These are phyloP conservation scores for Yarrowia sp. DNA, from an alignment of 805 yeast species.

Conservation along the genomic window DNA sequence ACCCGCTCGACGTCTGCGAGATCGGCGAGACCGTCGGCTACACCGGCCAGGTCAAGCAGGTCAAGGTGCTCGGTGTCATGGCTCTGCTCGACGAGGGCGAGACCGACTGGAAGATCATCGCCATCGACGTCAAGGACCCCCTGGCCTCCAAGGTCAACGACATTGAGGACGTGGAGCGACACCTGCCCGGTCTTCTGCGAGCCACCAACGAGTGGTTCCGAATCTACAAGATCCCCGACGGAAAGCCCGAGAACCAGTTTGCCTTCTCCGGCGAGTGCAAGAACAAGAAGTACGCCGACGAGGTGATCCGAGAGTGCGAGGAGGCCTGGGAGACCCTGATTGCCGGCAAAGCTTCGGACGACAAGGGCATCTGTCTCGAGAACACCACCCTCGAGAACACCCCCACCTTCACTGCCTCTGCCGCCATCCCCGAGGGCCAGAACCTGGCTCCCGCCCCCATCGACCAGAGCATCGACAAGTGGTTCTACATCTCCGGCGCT, in stretches of 20 bases:
- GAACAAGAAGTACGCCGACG: slow-evolving; percentile 84
- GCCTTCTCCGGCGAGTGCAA: slow-evolving; percentile 96
- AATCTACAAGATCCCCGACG: slow-evolving; percentile 97
- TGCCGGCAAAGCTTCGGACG: slow-evolving; percentile 63
- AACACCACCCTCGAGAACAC: slow-evolving; percentile 73
- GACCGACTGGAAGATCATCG: slow-evolving; percentile 93
- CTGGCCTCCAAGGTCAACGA: slow-evolving; percentile 86
- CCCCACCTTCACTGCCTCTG: slow-evolving; percentile 59
- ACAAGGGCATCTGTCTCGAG: slow-evolving; percentile 73
- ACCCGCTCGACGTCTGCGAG: slow-evolving; percentile 94
- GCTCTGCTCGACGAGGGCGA: slow-evolving; percentile 97
- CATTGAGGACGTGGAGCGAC: slow-evolving; percentile 86
- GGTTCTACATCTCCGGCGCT: slow-evolving; percentile 87
- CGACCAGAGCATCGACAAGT: slow-evolving; percentile 95
- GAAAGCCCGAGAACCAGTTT: slow-evolving; percentile 94
- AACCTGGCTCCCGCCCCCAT: slow-evolving; percentile 88
- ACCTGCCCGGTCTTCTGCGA: slow-evolving; percentile 90
- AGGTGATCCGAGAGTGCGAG: slow-evolving; percentile 79
- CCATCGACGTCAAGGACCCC: slow-evolving; percentile 85
- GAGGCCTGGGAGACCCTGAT: slow-evolving; percentile 84
- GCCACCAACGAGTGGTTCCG: slow-evolving; percentile 98
- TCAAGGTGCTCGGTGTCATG: slow-evolving; percentile 91
- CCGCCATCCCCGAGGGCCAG: slow-evolving; percentile 71
- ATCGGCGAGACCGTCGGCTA: slow-evolving; percentile 78
- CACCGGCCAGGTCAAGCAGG: slow-evolving; percentile 85